These are phyloP conservation scores for Dictyostelium citrinum DNA, from an alignment of 78 protist species.

Conservation along the genomic window DNA sequence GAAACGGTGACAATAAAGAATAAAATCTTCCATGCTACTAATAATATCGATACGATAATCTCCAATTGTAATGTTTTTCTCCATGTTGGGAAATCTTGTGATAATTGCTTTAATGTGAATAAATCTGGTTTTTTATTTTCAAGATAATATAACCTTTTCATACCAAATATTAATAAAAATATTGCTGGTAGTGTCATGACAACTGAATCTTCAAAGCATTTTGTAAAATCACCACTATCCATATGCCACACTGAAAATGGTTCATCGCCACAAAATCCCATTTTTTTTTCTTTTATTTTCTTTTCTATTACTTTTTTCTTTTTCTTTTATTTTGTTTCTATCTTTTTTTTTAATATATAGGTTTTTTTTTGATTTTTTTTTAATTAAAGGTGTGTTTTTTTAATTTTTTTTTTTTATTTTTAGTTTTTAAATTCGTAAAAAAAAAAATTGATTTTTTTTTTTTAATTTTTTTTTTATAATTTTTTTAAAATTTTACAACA, in stretches of 20 bases:
- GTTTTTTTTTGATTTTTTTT: no score
- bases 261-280: conserved; percentile 62
- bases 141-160: conserved; percentile 1
- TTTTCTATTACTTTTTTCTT: not conserved
- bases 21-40: conserved; percentile 56
- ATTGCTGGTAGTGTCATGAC: conserved; percentile 51
- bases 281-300: not conserved
- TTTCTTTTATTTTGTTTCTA: not conserved
- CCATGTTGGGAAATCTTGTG: conserved; percentile 34
- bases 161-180: conserved; percentile 31
- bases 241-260: conserved; percentile 40
- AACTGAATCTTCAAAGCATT: conserved; percentile 62
- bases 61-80: conserved; percentile 50
- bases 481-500: not conserved
- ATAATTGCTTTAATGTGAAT: conserved; percentile 3
- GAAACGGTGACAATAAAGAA: conserved; percentile 5
- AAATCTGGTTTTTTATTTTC: conserved; percentile 36
- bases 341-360: no score
- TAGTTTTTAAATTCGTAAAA: not conserved
- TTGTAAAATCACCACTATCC: conserved; percentile 28
- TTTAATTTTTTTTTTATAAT: not conserved
- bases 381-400: no score
- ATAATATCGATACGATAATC: conserved; percentile 34
- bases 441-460: not conserved
- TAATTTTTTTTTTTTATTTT: no score